These are phyloP conservation scores for Exobasidium rhododendri DNA, from an alignment of 1,284 basidiomycete genomes.

Conservation along the genomic window DNA sequence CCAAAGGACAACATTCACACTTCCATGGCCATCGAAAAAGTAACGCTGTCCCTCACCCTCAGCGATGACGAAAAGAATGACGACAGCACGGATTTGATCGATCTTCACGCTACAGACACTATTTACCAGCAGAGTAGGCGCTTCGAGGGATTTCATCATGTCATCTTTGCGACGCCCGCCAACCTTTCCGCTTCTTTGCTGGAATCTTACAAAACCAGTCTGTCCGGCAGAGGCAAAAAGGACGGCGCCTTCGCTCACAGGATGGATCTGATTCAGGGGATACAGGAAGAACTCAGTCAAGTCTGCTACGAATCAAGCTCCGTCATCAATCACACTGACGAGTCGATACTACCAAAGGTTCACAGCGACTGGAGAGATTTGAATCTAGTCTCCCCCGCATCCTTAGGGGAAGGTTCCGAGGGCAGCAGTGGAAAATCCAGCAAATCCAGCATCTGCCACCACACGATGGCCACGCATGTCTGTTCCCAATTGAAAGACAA, in stretches of 20 bases:
- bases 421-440: not conserved
- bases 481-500: slow-evolving; percentile 8
- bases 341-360: slow-evolving; percentile 21
- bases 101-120: slow-evolving; percentile 3
- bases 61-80: no score
- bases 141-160: slow-evolving; percentile 31
- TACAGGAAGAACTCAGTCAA: slow-evolving; percentile 14
- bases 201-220: slow-evolving; percentile 17
- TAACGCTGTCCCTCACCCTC: slow-evolving; percentile 21
- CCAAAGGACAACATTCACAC: slow-evolving; percentile 9
- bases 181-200: slow-evolving; percentile 37
- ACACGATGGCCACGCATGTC: slow-evolving; percentile 49
- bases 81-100: slow-evolving; percentile 13
- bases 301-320: slow-evolving; percentile 29
- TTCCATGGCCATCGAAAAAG: not conserved
- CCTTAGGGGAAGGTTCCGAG: not conserved
- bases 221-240: not conserved
- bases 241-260: not conserved
- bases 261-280: slow-evolving; percentile 7
- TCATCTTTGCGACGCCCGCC: slow-evolving; percentile 51
- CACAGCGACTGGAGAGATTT: slow-evolving; percentile 35
- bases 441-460: not conserved
- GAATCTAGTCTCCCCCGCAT: slow-evolving; percentile 25
- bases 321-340: slow-evolving; percentile 41
- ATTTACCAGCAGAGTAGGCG: not conserved